Base-by-base conservation (phyloP, 2,329 filamentous ascomycete species). In the Fusarium verrucosum region DNA sequence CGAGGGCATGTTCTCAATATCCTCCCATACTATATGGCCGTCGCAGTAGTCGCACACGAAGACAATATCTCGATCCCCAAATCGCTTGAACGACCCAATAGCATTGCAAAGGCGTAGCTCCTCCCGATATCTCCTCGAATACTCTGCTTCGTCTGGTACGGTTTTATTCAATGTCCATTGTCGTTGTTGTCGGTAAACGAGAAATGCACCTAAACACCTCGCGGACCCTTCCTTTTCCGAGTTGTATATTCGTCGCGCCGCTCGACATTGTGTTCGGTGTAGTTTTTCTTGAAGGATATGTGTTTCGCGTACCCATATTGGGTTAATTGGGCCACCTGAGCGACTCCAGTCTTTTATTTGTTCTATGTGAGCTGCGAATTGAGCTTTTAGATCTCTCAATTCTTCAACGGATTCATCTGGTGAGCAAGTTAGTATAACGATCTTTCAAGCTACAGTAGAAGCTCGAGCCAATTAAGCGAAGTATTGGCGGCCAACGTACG, bases 21-120 rank as follows among this genome's bases (percentile, higher is more conserved):
- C 83, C 55, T 84, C 79, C 85, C 85, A 87, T 20, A 87, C 75
- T 22, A 87, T 75, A 69, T 85, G 84, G 3, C 85, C 85, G 70
- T 87, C 85, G 75, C 85, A 87, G 70, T 83, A 87, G 74, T 88
- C 84, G 75, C 85, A 88, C 9, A 86, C 78, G 67, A 87, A 87
- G 9, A 82, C 84, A 43, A 86, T 79, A 58, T 87, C 84, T 35
- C 74, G 71, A 28, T 85, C 81, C 37, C 80, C 83, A 49, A 87
- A 82, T 14, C 84, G 80, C 73, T 86, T 82, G 59, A 87, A 87
- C 25, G 78, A 77, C n/a, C 85, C 85, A 3, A 84, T 78, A 5
- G 73, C 71, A 65, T 84, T 84, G 74, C 85, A 87, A 22, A 78
- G 75, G 26, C 77, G 76, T 7, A 86, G 75, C 71, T 84, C 84